These are phyloP conservation scores for Corchorus olitorius DNA, from an alignment of 345 rosid genomes.

Conservation along the genomic window DNA sequence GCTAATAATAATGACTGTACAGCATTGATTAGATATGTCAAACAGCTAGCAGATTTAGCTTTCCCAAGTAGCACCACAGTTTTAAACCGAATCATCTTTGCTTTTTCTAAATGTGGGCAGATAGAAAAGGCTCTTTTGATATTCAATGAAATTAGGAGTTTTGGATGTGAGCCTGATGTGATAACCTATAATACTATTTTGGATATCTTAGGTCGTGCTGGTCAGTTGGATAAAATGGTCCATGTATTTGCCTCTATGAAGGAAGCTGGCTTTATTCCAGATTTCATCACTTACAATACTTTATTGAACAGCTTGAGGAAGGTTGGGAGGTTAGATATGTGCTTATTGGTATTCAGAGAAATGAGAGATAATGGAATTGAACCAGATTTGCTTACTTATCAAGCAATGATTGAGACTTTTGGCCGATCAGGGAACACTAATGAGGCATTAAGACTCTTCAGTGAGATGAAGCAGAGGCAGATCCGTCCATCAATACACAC, in stretches of 20 bases:
- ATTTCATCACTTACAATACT: constrained; percentile 77
- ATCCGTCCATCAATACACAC: constrained; percentile 68
- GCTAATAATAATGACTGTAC: constrained; percentile 38
- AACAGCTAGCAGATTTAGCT: constrained; percentile 46
- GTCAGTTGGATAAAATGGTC: constrained; percentile 63
- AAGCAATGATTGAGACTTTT: constrained; percentile 69
- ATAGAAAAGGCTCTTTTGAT: constrained; percentile 56
- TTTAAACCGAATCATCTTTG: constrained; percentile 61
- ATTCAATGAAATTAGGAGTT: constrained; percentile 49
- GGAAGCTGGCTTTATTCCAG: constrained; percentile 52
- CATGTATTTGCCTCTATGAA: constrained; percentile 55
- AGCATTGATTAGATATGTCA: constrained; percentile 47
- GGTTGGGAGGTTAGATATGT: constrained; percentile 71
- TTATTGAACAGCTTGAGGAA: constrained; percentile 62
- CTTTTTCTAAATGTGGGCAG: constrained; percentile 73
- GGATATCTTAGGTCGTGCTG: constrained; percentile 65
- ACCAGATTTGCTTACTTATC: constrained; percentile 82
- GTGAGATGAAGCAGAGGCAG: constrained; percentile 65
- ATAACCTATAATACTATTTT: constrained; percentile 71
- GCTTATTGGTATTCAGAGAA: constrained; percentile 50
- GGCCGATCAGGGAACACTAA: constrained; percentile 72
- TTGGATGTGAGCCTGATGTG: constrained; percentile 61
- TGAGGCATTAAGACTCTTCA: constrained; percentile 62
- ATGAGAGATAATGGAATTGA: constrained; percentile 59
- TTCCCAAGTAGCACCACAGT: constrained; percentile 43